A percentile compares a stretch with the other conserved stretches of the same genome.
Conservation (phyloP, 2,329 filamentous ascomycete genomes). For the Sclerotinia sclerotiorum region DNA sequence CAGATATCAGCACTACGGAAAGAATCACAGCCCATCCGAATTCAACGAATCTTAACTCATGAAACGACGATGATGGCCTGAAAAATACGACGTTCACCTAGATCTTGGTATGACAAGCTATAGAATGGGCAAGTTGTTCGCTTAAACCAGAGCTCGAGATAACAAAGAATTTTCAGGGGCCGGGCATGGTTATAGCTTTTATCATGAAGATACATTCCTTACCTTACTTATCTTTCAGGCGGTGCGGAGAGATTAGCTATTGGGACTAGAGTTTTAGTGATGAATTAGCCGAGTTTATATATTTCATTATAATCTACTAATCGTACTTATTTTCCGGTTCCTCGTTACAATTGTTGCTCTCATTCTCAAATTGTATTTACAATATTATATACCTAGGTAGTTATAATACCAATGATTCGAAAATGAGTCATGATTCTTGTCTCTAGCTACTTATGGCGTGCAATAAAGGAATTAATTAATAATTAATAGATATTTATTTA, state of each 20-base stretch:
- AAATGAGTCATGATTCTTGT: not conserved
- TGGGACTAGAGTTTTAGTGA: not conserved
- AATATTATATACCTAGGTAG: not conserved
- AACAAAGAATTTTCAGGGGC: not conserved
- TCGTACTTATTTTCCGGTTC: not conserved
- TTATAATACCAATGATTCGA: not conserved
- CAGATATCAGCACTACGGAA: not conserved
- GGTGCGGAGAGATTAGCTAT: not conserved
- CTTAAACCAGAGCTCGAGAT: not conserved
- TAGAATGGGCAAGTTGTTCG: not conserved
- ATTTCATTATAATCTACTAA: not conserved
- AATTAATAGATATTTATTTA: too few relatives aligned
- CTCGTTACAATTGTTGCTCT: too few relatives aligned
- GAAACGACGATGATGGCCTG: not conserved
- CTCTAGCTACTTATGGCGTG: too few relatives aligned
- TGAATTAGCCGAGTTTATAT: not conserved
- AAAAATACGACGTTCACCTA: too few relatives aligned
- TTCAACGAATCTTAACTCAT: not conserved
- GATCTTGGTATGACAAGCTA: too few relatives aligned
- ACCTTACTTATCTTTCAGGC: not conserved
- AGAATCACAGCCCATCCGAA: not conserved
- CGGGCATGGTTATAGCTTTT: not conserved
- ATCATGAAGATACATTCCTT: not conserved
- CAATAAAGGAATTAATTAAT: too few relatives aligned
- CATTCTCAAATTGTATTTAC: not conserved